Evolutionary conservation across 352 stramenopile genomes (phyloP).

Genomic region (Aphanomyces euteiches): DNA sequence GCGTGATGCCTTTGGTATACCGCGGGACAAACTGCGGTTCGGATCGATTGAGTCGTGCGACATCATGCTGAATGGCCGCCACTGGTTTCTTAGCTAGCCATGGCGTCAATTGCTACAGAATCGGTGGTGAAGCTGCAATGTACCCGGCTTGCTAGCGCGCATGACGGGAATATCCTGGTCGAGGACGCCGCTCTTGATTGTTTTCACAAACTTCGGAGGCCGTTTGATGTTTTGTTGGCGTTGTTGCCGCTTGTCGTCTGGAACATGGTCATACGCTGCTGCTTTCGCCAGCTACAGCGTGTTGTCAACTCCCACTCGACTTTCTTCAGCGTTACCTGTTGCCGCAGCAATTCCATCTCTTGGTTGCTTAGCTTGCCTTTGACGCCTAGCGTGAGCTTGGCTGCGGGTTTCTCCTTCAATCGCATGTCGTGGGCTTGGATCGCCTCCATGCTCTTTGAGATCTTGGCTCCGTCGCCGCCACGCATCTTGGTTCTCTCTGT

Average conservation of each 20-base stretch:
- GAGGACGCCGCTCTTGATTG: slow-evolving; percentile 50
- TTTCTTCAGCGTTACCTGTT: slow-evolving; percentile 33
- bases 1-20: slow-evolving; percentile 44
- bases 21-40: slow-evolving; percentile 40
- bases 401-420: background rate
- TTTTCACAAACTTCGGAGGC: slow-evolving; percentile 18
- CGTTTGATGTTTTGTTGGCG: slow-evolving; percentile 26
- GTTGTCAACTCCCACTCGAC: background rate
- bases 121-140: background rate
- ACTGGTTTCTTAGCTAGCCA: slow-evolving; percentile 51
- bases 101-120: background rate
- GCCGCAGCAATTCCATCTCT: slow-evolving; percentile 62
- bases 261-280: slow-evolving; percentile 52
- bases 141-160: slow-evolving; percentile 2
- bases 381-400: slow-evolving; percentile 19
- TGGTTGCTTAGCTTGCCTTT: slow-evolving; percentile 49
- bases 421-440: background rate
- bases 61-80: slow-evolving; percentile 61
- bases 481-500: background rate
- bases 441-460: slow-evolving; percentile 8
- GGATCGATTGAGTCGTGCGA: slow-evolving; percentile 37
- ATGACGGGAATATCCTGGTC: slow-evolving; percentile 25
- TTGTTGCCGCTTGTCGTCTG: slow-evolving; percentile 30
- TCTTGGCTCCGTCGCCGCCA: background rate
- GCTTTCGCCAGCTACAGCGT: slow-evolving; percentile 47